Evolutionary conservation across 352 stramenopile genomes (phyloP).

Genomic region (Phytophthora boehmeriae): DNA sequence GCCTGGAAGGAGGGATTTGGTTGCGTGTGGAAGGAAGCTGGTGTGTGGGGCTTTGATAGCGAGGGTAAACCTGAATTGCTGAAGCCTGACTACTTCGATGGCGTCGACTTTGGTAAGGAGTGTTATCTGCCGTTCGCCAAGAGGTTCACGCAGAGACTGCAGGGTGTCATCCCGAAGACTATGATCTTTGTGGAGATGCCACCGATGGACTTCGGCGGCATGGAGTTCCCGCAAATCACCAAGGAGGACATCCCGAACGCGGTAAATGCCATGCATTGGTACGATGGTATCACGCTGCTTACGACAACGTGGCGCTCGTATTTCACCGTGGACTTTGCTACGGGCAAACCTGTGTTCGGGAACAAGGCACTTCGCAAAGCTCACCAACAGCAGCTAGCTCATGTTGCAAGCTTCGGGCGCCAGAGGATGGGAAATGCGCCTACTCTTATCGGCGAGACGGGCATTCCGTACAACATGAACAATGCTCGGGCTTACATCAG

Average conservation of each 20-base stretch:
- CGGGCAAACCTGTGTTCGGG: conserved; percentile 65
- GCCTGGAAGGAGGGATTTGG: conserved; percentile 62
- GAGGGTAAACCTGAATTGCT: conserved; percentile 49
- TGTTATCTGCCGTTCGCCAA: conserved; percentile 77
- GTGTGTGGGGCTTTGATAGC: conserved; percentile 59
- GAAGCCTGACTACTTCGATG: conserved; percentile 64
- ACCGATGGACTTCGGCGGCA: conserved; percentile 61
- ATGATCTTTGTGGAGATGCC: conserved; percentile 85
- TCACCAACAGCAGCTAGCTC: conserved; percentile 58
- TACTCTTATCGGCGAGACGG: conserved; percentile 66
- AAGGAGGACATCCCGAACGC: conserved; percentile 49
- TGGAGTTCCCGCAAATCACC: conserved; percentile 64
- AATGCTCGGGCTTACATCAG: conserved; percentile 41
- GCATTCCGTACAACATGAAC: conserved; percentile 69
- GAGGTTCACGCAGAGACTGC: conserved; percentile 57
- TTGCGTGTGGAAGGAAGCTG: conserved; percentile 81
- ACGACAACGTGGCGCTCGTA: conserved; percentile 65
- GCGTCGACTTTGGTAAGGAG: conserved; percentile 68
- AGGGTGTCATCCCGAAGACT: conserved; percentile 46
- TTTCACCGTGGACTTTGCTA: conserved; percentile 70
- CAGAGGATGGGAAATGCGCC: conserved; percentile 46
- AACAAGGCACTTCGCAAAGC: conserved; percentile 49
- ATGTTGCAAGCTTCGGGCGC: conserved; percentile 52
- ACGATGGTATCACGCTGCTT: conserved; percentile 89
- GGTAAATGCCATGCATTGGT: conserved; percentile 88